Base-by-base conservation (phyloP, 768 basidiomycete genomes). In the Boletus rex-veris region DNA sequence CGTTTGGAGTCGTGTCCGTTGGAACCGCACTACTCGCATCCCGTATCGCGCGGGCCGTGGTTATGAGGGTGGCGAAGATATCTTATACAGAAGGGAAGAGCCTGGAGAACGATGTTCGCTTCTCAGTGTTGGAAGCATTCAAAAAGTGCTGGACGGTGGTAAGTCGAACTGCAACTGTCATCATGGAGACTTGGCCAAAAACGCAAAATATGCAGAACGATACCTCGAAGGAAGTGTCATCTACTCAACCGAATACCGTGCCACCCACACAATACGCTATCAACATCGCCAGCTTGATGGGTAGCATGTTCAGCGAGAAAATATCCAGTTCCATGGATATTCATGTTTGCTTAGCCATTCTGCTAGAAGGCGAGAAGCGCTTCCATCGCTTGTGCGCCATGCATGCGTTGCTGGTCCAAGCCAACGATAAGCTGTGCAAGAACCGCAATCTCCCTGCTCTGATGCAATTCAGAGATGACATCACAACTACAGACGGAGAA, bases 391-490 rank as follows among this genome's bases (percentile, higher is more conserved):
- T 75, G 40, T 65, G 67, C 40, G 74, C 71, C 4, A 70, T 70
- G 56, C 74, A 73, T 18, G 73, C 73, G 0, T 26, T 74, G 26
- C 36, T 74, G 31, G 44, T 62, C 24, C 69, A 69, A 45, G 64
- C 70, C 45, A 68, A 71, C 45, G 62, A 68, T 44, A 65, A 63
- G 55, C 45, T 75, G 30, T 71, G 72, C 62, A 68, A 66, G 45
- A 54, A 39, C 19, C 62, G 60, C 24, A 57, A 64, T 48, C 50
- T 61, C 37, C 41, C 48, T 8, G 36, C 52, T 24, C 46, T 71
- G 11, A 54, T 53, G 33, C 37, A 44, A 4, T 70, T 73, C 52
- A 59, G 48, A 40, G 41, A 50, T 15, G 33, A 11, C 16, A 50
- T 73, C 31, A 60, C 52, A 12, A 5, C 44, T 5, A 53, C 24